Conservation (phyloP, 768 basidiomycete genomes). For the Sarcodon aspratus region DNA sequence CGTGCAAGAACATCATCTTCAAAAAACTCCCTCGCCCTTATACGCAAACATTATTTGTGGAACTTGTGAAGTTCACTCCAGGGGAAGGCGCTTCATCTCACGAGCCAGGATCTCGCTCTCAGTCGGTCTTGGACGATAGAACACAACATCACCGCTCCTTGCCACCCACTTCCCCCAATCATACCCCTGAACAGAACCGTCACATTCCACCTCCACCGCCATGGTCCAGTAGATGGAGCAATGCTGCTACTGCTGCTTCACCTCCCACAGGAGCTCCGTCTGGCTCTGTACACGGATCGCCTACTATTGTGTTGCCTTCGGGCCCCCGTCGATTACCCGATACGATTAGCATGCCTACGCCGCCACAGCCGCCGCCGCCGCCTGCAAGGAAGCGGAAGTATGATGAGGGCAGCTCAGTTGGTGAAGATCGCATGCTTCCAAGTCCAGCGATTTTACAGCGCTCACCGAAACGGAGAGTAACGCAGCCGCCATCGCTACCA, state of each 20-base stretch:
- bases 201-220: constrained; percentile 25
- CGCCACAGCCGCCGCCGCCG: constrained; percentile 9
- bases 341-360: constrained; percentile 1
- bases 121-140: constrained; percentile 4
- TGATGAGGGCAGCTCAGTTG: constrained; percentile 13
- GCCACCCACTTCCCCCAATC: constrained; percentile 20
- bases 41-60: constrained; percentile 61
- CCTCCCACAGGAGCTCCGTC: constrained; percentile 12
- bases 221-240: constrained; percentile 23
- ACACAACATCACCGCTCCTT: constrained; percentile 29
- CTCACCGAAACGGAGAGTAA: constrained; percentile 12
- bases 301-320: constrained; percentile 1
- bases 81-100: constrained; percentile 18
- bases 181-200: constrained; percentile 2
- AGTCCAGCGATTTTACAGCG: constrained; percentile 6
- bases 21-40: constrained; percentile 55
- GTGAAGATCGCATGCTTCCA: constrained; percentile 9
- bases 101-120: constrained; percentile 1
- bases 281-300: constrained; percentile 5
- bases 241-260: constrained; percentile 16
- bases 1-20: constrained; percentile 61
- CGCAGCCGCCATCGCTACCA: constrained; percentile 4
- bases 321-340: constrained; percentile 5
- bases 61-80: constrained; percentile 54
- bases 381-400: constrained; percentile 22